phyloP scores from a whole-genome alignment of 108 stramenopile genomes.

The Mediolabrus comicus region DNA sequence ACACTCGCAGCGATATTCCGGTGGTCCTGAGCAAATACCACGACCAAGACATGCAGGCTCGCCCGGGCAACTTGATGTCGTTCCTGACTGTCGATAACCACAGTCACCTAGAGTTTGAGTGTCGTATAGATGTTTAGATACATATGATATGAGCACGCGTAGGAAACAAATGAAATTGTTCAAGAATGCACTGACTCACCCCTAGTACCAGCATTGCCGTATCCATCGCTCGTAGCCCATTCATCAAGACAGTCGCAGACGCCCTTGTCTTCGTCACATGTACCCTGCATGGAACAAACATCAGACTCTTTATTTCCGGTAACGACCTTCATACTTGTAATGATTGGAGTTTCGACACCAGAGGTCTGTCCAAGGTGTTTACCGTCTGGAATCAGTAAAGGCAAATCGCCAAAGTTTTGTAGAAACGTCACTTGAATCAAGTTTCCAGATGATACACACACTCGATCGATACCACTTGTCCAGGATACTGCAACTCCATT shows the following conservation, averaged over 20 bases:
- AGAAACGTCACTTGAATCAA: constrained; percentile 58
- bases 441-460: constrained; percentile 46
- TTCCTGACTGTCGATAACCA: constrained; percentile 30
- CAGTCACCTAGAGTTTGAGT: too few relatives aligned
- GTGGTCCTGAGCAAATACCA: constrained; percentile 52
- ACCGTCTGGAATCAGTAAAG: constrained; percentile 50
- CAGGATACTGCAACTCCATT: constrained; percentile 34
- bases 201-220: constrained; percentile 58
- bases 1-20: constrained; percentile 68
- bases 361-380: constrained; percentile 44
- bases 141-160: too few relatives aligned
- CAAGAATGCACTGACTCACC: too few relatives aligned
- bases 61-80: constrained; percentile 37
- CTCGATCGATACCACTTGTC: constrained; percentile 26
- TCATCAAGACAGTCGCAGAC: constrained; percentile 49
- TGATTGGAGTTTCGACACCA: constrained; percentile 33
- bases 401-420: constrained; percentile 64
- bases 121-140: too few relatives aligned
- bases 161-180: too few relatives aligned
- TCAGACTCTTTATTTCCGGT: constrained; percentile 63
- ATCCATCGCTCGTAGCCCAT: constrained; percentile 67
- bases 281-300: constrained; percentile 60
- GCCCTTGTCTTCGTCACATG: constrained; percentile 48
- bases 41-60: constrained; percentile 48
- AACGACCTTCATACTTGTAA: constrained; percentile 47